These are phyloP conservation scores for Candida tibetensis DNA, from an alignment of 805 yeast species.

Conservation along the genomic window DNA sequence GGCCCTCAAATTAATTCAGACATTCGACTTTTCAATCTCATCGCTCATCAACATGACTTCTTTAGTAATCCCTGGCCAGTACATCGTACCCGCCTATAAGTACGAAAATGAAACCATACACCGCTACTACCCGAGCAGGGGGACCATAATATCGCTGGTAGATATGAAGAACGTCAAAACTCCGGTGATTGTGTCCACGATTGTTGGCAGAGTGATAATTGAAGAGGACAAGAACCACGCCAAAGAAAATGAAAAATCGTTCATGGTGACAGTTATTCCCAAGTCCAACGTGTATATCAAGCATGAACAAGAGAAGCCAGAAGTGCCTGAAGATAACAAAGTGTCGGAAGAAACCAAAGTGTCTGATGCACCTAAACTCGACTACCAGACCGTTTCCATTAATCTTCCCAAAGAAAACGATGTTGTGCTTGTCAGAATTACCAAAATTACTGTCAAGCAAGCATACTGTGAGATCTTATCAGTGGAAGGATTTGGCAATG, in stretches of 20 bases:
- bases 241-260: slow-evolving; percentile 20
- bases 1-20: too few relatives aligned
- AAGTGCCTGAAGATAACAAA: slow-evolving; percentile 4
- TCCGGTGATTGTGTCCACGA: slow-evolving; percentile 53
- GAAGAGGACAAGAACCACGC: slow-evolving; percentile 17
- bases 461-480: slow-evolving; percentile 73
- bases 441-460: slow-evolving; percentile 62
- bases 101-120: slow-evolving; percentile 29
- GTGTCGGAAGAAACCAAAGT: too few relatives aligned
- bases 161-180: slow-evolving; percentile 34
- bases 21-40: too few relatives aligned
- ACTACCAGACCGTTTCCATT: slow-evolving; percentile 38
- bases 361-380: too few relatives aligned
- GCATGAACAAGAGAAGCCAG: slow-evolving; percentile 20
- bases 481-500: slow-evolving; percentile 60
- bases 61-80: slow-evolving; percentile 65
- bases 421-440: slow-evolving; percentile 71
- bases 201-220: slow-evolving; percentile 55
- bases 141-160: slow-evolving; percentile 53
- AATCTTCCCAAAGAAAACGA: slow-evolving; percentile 83
- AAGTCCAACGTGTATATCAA: slow-evolving; percentile 23
- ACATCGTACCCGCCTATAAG: slow-evolving; percentile 57
- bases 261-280: slow-evolving; percentile 31
- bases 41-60: not conserved
- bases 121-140: slow-evolving; percentile 61